phyloP scores from a whole-genome alignment of 2,329 filamentous ascomycete genomes.

The Fusarium sp. region DNA sequence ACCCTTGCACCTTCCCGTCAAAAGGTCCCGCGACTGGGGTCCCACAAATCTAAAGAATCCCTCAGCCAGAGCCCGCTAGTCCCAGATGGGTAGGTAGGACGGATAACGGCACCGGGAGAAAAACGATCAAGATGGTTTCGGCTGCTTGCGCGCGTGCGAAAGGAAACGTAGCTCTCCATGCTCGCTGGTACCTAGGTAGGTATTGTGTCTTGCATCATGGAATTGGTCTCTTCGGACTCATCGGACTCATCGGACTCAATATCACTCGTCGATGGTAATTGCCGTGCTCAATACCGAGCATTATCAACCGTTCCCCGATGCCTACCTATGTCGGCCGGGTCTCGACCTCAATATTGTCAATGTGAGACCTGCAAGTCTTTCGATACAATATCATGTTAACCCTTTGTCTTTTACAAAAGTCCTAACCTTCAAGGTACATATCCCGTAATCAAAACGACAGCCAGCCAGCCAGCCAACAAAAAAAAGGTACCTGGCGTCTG shows the following conservation, averaged over 20 bases:
- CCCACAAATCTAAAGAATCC: conserved; percentile 36
- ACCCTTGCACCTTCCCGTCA: conserved; percentile 41
- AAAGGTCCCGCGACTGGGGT: conserved; percentile 46
- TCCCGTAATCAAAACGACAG: conserved; percentile 24
- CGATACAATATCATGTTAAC: not conserved
- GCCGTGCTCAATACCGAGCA: conserved; percentile 25
- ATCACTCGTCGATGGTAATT: conserved; percentile 6
- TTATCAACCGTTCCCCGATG: conserved; percentile 3
- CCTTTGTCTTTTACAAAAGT: conserved; percentile 21
- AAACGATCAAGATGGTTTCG: conserved; percentile 15
- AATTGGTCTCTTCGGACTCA: not conserved
- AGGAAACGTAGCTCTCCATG: conserved; percentile 14
- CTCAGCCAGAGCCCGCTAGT: conserved; percentile 35
- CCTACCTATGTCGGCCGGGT: conserved; percentile 33
- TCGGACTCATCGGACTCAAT: not conserved
- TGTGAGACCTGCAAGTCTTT: conserved; percentile 30
- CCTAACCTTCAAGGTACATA: conserved; percentile 3
- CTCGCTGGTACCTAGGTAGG: not conserved
- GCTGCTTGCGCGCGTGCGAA: conserved; percentile 1
- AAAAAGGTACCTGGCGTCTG: conserved; percentile 7
- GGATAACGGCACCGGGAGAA: conserved; percentile 35
- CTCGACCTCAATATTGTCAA: conserved; percentile 29
- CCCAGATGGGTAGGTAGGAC: conserved; percentile 42
- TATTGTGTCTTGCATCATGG: not conserved
- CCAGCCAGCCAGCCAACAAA: conserved; percentile 10